Evolutionary conservation across 2,329 filamentous ascomycete species (phyloP).

Genomic region (Stachybotrys chartarum): DNA sequence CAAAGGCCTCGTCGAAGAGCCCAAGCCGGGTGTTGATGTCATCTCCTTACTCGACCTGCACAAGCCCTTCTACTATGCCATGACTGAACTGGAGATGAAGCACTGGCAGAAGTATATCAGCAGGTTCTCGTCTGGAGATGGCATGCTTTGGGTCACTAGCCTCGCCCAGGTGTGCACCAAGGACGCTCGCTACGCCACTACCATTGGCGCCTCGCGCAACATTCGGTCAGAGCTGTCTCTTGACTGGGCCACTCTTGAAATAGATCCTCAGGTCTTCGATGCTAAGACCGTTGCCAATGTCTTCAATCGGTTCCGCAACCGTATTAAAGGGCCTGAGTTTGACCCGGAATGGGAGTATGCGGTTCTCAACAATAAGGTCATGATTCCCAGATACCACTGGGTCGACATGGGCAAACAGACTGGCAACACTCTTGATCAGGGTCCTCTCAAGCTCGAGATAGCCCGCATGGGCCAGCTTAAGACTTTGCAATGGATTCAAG

Average conservation of each 20-base stretch:
- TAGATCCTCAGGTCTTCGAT: conserved; percentile 10
- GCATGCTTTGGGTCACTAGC: conserved; percentile 23
- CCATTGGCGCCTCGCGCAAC: conserved; percentile 19
- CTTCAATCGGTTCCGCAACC: conserved; percentile 13
- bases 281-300: conserved; percentile 7
- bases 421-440: neutral
- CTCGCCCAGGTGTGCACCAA: conserved; percentile 15
- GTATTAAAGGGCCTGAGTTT: conserved; percentile 11
- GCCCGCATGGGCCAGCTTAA: conserved; percentile 9
- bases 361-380: conserved; percentile 14
- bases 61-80: conserved; percentile 16
- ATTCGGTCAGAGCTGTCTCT: conserved; percentile 20
- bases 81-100: conserved; percentile 8
- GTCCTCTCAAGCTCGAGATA: neutral
- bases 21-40: conserved; percentile 13
- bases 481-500: conserved; percentile 12
- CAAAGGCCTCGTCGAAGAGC: conserved; percentile 9
- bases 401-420: conserved; percentile 6
- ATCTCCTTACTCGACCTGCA: conserved; percentile 19
- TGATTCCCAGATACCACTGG: conserved; percentile 16
- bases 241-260: conserved; percentile 21
- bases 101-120: conserved; percentile 5
- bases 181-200: conserved; percentile 17
- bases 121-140: neutral
- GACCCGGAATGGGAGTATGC: conserved; percentile 23